Evolutionary conservation across 805 yeast species (phyloP).

Genomic region (Candida germanica): DNA sequence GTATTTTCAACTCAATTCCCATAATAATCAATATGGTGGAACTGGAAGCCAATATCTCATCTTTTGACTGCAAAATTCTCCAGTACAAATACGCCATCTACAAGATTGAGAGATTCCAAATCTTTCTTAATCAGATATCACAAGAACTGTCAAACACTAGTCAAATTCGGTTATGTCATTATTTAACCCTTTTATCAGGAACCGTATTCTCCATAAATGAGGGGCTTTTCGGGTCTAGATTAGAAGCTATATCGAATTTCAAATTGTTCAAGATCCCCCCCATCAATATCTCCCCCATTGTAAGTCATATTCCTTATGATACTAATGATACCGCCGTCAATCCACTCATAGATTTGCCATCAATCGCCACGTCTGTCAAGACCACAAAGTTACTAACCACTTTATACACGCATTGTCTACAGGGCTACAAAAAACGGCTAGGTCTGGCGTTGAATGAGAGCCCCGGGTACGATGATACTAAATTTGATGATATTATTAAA

Average conservation of each 20-base stretch:
- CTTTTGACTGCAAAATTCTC: conserved; percentile 53
- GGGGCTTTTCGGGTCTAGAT: conserved; percentile 23
- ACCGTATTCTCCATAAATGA: conserved; percentile 38
- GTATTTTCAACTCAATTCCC: no score
- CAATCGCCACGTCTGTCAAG: conserved; percentile 18
- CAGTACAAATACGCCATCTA: conserved; percentile 55
- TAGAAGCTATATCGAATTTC: conserved; percentile 28
- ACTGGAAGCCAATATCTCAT: conserved; percentile 27
- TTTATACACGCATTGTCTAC: conserved; percentile 26
- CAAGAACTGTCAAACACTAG: neutral
- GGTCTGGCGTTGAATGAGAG: conserved; percentile 22
- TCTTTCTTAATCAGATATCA: conserved; percentile 21
- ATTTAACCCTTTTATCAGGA: conserved; percentile 29
- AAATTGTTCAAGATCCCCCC: conserved; percentile 22
- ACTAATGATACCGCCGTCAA: conserved; percentile 30
- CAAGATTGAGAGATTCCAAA: conserved; percentile 41
- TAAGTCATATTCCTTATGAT: conserved; percentile 43
- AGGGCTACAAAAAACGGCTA: conserved; percentile 38
- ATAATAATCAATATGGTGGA: neutral
- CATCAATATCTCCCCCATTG: conserved; percentile 25
- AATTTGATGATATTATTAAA: conserved; percentile 5
- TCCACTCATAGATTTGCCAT: conserved; percentile 32
- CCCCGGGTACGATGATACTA: conserved; percentile 3
- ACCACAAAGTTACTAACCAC: conserved; percentile 28
- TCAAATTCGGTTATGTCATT: conserved; percentile 23